Evolutionary conservation across 805 yeast species (phyloP).

Genomic region (Babjeviella inositovora): DNA sequence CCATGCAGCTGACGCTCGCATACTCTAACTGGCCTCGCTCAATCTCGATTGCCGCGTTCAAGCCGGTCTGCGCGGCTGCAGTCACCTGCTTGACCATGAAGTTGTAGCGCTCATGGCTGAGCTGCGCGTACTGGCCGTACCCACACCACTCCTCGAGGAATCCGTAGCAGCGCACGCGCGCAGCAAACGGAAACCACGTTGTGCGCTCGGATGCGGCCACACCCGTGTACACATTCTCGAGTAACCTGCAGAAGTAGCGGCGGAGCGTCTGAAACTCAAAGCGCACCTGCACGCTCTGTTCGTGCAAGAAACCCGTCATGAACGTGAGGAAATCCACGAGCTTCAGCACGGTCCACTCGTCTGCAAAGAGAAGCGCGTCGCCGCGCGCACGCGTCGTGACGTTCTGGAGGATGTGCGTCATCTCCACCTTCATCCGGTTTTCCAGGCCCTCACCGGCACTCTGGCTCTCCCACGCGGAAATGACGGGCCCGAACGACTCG

Average conservation of each 20-base stretch:
- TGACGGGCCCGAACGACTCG: constrained; percentile 52
- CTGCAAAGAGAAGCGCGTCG: constrained; percentile 32
- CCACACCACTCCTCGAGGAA: constrained; percentile 93
- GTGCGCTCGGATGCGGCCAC: constrained; percentile 23
- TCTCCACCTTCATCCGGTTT: constrained; percentile 49
- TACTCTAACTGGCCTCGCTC: constrained; percentile 57
- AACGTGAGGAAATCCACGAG: constrained; percentile 46
- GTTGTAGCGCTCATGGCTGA: constrained; percentile 53
- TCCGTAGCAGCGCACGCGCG: constrained; percentile 68
- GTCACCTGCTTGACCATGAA: constrained; percentile 31
- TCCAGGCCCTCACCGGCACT: constrained; percentile 13
- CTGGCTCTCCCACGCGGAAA: constrained; percentile 40
- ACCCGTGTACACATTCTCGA: constrained; percentile 60
- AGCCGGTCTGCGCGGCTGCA: constrained; percentile 21
- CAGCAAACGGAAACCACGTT: constrained; percentile 72
- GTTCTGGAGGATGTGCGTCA: constrained; percentile 56
- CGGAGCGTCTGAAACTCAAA: constrained; percentile 65
- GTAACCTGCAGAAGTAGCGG: constrained; percentile 67
- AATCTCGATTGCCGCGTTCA: constrained; percentile 66
- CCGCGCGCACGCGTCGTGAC: constrained; percentile 51
- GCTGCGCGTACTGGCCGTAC: constrained; percentile 46
- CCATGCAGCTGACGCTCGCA: constrained; percentile 73
- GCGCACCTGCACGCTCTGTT: constrained; percentile 40
- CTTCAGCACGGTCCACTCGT: constrained; percentile 53
- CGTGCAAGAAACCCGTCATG: constrained; percentile 41